A percentile compares a stretch with the other conserved stretches of the same genome.
Conservation (phyloP, 192 early-diverging fungal species). For the Gonapodya prolifera region DNA sequence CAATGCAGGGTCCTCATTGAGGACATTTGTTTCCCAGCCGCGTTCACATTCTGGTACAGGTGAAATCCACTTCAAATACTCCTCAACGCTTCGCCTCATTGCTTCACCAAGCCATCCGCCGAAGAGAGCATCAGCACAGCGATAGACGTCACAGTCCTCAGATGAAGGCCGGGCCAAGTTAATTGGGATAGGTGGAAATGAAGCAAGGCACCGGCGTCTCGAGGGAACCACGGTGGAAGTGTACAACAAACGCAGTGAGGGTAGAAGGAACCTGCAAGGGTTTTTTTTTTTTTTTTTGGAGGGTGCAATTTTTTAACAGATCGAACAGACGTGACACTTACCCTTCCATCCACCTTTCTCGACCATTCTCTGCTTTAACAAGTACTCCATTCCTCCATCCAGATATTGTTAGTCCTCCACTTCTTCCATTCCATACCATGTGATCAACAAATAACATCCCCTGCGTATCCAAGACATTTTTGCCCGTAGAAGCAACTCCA, state of each 20-base stretch:
- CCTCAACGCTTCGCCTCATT: neutral
- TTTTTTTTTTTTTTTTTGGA: neutral
- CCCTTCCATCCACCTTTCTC: constrained; percentile 35
- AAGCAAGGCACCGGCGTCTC: constrained; percentile 2
- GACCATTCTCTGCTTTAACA: constrained; percentile 43
- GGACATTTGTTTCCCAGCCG: too few species aligned
- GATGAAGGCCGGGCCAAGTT: neutral
- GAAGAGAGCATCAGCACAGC: neutral
- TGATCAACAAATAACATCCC: neutral
- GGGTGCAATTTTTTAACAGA: constrained; percentile 12
- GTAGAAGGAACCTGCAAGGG: constrained; percentile 12
- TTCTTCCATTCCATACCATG: neutral
- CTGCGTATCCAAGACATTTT: neutral
- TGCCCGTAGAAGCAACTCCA: too few species aligned
- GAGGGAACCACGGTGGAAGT: constrained; percentile 14
- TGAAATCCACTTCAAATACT: neutral
- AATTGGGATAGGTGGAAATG: constrained; percentile 4
- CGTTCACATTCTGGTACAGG: neutral
- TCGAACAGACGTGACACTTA: constrained; percentile 10
- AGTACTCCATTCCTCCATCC: constrained; percentile 15
- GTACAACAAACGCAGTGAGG: constrained; percentile 21
- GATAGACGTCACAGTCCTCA: neutral
- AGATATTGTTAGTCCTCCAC: neutral
- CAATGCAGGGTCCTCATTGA: too few species aligned
- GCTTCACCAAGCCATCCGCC: neutral